A percentile compares a stretch with the other conserved stretches of the same genome.
phyloP scores from a whole-genome alignment of 2,329 filamentous ascomycete species.

The Chaetomiaceae sp. region DNA sequence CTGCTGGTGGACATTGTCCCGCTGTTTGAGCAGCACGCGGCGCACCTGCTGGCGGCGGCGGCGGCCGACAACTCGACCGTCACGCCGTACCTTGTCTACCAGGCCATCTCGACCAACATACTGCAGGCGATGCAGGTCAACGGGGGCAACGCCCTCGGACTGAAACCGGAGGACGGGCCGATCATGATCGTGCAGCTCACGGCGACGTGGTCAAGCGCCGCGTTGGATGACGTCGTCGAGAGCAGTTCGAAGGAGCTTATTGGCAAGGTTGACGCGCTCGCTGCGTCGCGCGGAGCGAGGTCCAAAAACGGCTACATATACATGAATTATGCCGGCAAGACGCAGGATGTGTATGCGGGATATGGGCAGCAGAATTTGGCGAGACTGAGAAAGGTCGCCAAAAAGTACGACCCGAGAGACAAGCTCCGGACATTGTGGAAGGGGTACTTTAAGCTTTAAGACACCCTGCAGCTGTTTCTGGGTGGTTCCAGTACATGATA shows the following conservation, averaged over 20 bases:
- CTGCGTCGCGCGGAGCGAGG: constrained; percentile 27
- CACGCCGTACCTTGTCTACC: constrained; percentile 31
- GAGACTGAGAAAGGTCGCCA: constrained; percentile 24
- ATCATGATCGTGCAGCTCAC: constrained; percentile 31
- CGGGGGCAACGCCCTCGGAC: constrained; percentile 39
- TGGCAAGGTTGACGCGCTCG: constrained; percentile 25
- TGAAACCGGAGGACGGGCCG: constrained; percentile 33
- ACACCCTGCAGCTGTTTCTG: too few relatives aligned
- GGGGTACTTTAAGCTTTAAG: constrained; percentile 23
- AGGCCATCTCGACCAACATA: constrained; percentile 36
- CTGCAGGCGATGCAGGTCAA: constrained; percentile 31
- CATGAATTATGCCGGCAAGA: constrained; percentile 31
- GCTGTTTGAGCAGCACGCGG: constrained; percentile 24
- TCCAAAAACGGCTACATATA: constrained; percentile 33
- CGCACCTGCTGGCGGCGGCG: constrained; percentile 14
- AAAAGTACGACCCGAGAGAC: constrained; percentile 29
- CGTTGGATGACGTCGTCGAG: constrained; percentile 31
- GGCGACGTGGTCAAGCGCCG: constrained; percentile 24
- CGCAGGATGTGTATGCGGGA: constrained; percentile 35
- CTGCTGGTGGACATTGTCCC: constrained; percentile 28
- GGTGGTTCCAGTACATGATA: too few relatives aligned
- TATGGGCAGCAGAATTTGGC: constrained; percentile 35
- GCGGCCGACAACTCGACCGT: constrained; percentile 10
- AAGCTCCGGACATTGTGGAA: constrained; percentile 26
- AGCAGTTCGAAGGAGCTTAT: constrained; percentile 21